phyloP scores from a whole-genome alignment of 2,329 filamentous ascomycete species.

The Diaporthe helianthi region DNA sequence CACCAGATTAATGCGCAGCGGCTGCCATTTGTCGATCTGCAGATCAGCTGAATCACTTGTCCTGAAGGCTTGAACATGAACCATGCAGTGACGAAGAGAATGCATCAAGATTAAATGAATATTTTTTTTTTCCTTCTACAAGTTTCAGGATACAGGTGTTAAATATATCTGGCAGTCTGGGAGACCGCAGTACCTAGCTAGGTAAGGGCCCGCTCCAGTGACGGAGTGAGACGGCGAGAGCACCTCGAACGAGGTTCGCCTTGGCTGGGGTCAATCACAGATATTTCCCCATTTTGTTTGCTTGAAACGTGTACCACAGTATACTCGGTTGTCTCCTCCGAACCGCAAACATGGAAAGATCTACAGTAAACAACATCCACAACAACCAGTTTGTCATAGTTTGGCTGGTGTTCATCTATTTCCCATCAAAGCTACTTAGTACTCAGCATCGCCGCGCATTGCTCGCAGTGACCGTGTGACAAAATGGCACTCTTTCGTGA shows the following conservation, averaged over 20 bases:
- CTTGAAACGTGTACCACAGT: conserved; percentile 18
- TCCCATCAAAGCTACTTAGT: not conserved
- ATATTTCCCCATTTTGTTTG: conserved; percentile 10
- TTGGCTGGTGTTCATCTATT: not conserved
- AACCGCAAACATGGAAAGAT: conserved; percentile 13
- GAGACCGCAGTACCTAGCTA: not conserved
- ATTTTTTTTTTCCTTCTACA: too few species aligned
- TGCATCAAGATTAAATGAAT: not conserved
- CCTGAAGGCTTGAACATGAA: not conserved
- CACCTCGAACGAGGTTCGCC: not conserved
- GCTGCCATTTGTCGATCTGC: conserved; percentile 25
- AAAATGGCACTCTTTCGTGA: not conserved
- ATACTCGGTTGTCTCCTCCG: not conserved
- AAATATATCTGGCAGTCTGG: not conserved
- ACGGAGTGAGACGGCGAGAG: not conserved
- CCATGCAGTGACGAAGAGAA: not conserved
- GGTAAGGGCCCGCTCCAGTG: not conserved
- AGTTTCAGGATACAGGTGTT: not conserved
- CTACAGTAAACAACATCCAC: not conserved
- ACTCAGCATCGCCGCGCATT: not conserved
- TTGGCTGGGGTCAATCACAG: conserved; percentile 14
- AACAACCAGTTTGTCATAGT: not conserved
- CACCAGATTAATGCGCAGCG: not conserved
- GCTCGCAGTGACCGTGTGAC: not conserved
- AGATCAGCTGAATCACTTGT: conserved; percentile 1